Base-by-base conservation (phyloP, 106 monocot genomes). In the Acanthochlamys bracteata region DNA sequence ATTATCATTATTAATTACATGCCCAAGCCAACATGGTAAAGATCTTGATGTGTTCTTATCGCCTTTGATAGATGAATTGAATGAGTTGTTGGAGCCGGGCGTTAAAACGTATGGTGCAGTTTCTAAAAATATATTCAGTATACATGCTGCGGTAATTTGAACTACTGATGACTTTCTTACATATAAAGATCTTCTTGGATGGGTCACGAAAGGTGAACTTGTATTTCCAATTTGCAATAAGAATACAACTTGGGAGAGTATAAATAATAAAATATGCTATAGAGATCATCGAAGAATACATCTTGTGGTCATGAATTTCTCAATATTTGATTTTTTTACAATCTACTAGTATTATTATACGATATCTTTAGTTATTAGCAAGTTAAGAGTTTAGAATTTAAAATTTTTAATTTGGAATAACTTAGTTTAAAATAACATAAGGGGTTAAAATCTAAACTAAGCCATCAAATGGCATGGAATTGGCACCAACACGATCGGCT, bases 131-230 rank as follows among this genome's bases (percentile, higher is more conserved):
- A 64, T 10, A 16, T 77, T 77, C 52, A 10, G 0, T 2, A 51
- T 77, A 65, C 64, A 33, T 10, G 66, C 23, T 7, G 24, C 16
- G 6, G n/a, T 49, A 13, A 10, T 69, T 13, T 69, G 69, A 59
- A 69, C 69, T 11, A 60, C 59, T 9, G 59, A 46, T 60, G 69
- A 58, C 24, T 59, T 69, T 60, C 46, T 10, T 16, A 63, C 63
- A 26, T 72, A 72, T 66, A 46, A 4, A 0, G 53, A 45, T 15
- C 66, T 77, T 24, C 66, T 64, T 6, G 57, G 57, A 4, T 77
- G 65, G 70, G 60, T 59, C 14, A 72, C 72, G 0, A 60, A 78
- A 20, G 74, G 74, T 25, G 12, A 17, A 0, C 15, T 58, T 14
- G 40, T 41, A 42, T 69, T 57, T 24, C 69, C 69, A 20, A 20